phyloP scores from a whole-genome alignment of 257 asterid species.

The Buddleja alternifolia region DNA sequence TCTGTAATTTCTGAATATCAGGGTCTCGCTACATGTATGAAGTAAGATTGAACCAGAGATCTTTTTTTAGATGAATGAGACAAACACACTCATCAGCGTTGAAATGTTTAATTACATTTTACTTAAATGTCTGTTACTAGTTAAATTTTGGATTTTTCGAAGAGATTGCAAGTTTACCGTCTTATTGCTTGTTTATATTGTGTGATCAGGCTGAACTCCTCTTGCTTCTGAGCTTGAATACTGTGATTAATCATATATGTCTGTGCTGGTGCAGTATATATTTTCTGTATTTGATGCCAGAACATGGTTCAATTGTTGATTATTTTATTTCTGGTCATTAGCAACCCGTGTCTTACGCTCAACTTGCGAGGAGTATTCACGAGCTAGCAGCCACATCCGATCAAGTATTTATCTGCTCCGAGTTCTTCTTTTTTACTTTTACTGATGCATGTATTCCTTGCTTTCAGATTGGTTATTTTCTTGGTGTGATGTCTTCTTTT shows the following conservation, averaged over 20 bases:
- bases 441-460: constrained; percentile 16
- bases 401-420: constrained; percentile 61
- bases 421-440: constrained; percentile 15
- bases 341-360: constrained; percentile 98
- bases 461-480: constrained; percentile 3
- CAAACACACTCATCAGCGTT: too few species aligned
- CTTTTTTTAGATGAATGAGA: too few species aligned
- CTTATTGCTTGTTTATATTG: constrained; percentile 5
- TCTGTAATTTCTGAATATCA: background rate
- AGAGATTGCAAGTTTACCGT: background rate
- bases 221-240: too few species aligned
- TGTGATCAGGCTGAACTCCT: background rate
- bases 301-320: constrained; percentile 27
- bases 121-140: too few species aligned
- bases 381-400: constrained; percentile 97
- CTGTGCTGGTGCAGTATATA: background rate
- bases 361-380: constrained; percentile 98
- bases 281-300: constrained; percentile 12
- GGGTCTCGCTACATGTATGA: too few species aligned
- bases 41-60: too few species aligned
- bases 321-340: constrained; percentile 23
- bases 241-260: background rate
- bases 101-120: too few species aligned
- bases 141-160: background rate
- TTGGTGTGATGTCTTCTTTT: constrained; percentile 17